Evolutionary conservation across 2,329 filamentous ascomycete genomes (phyloP), one percentile per base, ranked within the genome.

Genomic region (Calonectria hawksworthii): DNA sequence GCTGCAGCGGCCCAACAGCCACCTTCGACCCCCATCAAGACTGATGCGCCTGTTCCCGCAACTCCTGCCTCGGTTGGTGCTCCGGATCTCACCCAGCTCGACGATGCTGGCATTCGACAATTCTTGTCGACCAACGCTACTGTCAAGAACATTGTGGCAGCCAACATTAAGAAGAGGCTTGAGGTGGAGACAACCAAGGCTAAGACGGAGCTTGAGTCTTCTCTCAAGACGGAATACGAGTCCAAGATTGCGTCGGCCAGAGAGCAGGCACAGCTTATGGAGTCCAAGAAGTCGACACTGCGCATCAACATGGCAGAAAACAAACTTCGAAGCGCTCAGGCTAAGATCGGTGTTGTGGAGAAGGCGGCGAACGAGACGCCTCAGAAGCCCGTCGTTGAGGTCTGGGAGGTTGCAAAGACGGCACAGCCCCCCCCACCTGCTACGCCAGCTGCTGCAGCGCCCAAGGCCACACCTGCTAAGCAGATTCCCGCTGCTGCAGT

Each of bases 351-450:
- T 1, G 92, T 97, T 1, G 94, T 99, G 4, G 91, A 96, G 81
- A 94, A 92, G 61, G 96, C 96, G 16, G 95, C 94, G 0, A 90
- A 89, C n/a, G 94, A 98, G 63, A 98, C 96, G 0, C 96, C 96
- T 0, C 90, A 96, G 80, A 93, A 92, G 82, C 92, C 96, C 0
- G 95, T 99, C 5, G 91, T 88, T 13, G 96, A 98, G 84, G 96
- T 98, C 0, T 98, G 95, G 94, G 92, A 94, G 76, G 87, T 94
- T 69, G 96, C 94, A 0, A 96, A 96, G 85, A 88, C 68, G 26
- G 81, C 85, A 28, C 83, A 83, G 51, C 78, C 83, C 21, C 78
- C 83, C 21, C 78, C 82, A n/a, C 80, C 82, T 6, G 76, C 80
- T 34, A 54, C 68, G n/a, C 44, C 68, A 23, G 75, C 78, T 8